These are phyloP conservation scores for Heimioporus sp. DNA, from an alignment of 768 basidiomycete genomes.

Conservation along the genomic window DNA sequence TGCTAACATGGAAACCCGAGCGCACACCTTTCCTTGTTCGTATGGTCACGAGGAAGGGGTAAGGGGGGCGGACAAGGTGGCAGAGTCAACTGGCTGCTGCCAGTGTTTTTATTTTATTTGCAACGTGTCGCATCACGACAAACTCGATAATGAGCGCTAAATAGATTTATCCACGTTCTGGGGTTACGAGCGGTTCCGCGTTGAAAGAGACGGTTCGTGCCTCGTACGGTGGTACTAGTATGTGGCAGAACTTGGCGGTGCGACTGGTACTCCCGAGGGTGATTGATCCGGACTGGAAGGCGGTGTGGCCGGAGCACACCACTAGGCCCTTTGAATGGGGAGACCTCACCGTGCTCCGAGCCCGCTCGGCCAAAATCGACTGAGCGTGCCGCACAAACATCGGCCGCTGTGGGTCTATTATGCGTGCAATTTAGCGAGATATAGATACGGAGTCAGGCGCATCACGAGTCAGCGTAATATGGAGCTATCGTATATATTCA, in stretches of 20 bases:
- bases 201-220: not conserved
- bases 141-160: not conserved
- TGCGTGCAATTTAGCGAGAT: slow-evolving; percentile 12
- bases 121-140: slow-evolving; percentile 5
- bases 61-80: not conserved
- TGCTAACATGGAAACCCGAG: slow-evolving; percentile 2
- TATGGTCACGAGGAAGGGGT: slow-evolving; percentile 12
- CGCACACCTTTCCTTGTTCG: slow-evolving; percentile 2
- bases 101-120: not conserved
- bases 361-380: not conserved
- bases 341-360: slow-evolving; percentile 1
- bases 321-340: not conserved
- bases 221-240: not conserved
- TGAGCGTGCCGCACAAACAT: slow-evolving; percentile 15
- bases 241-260: too few species aligned
- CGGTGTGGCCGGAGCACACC: not conserved
- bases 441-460: slow-evolving; percentile 2
- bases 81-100: not conserved
- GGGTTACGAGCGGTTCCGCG: slow-evolving; percentile 26
- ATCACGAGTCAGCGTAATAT: slow-evolving; percentile 1
- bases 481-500: not conserved
- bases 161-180: slow-evolving; percentile 23
- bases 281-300: slow-evolving; percentile 11
- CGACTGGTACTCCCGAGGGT: not conserved
- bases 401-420: slow-evolving; percentile 23